A percentile compares a stretch with the other conserved stretches of the same genome.
Evolutionary conservation across 1,139 yeast species (phyloP).

Genomic region (Hansenula sp.): DNA sequence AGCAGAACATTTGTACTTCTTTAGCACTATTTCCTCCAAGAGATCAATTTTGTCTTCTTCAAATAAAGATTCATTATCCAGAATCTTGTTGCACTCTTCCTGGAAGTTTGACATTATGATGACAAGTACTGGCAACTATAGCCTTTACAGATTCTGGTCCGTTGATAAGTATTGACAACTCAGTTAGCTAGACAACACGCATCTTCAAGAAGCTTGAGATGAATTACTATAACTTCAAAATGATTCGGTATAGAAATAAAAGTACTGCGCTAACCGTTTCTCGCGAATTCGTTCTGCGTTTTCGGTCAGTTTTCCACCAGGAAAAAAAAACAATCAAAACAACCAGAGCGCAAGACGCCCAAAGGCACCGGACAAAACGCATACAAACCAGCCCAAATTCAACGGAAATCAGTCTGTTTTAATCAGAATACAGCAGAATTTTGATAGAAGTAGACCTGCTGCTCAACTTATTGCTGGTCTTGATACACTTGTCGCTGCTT

Average conservation of each 20-base stretch:
- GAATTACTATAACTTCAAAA: too few species aligned
- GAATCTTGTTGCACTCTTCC: slow-evolving; percentile 25
- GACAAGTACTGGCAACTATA: too few species aligned
- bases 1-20: slow-evolving; percentile 14
- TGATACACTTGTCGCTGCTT: too few species aligned
- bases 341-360: neutral
- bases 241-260: neutral
- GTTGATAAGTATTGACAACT: too few species aligned
- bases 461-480: too few species aligned
- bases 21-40: slow-evolving; percentile 29
- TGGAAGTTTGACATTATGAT: slow-evolving; percentile 17
- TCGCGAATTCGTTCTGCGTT: neutral
- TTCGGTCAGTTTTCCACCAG: neutral
- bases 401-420: too few species aligned
- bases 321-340: neutral
- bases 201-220: too few species aligned
- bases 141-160: too few species aligned
- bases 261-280: neutral
- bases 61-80: slow-evolving; percentile 24
- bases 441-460: too few species aligned
- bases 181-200: too few species aligned
- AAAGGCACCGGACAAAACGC: neutral
- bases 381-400: neutral
- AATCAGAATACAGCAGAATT: too few species aligned
- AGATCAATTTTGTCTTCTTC: slow-evolving; percentile 36